These are phyloP conservation scores for Helicocarpus griseus DNA, from an alignment of 2,329 filamentous ascomycete species.

Conservation along the genomic window DNA sequence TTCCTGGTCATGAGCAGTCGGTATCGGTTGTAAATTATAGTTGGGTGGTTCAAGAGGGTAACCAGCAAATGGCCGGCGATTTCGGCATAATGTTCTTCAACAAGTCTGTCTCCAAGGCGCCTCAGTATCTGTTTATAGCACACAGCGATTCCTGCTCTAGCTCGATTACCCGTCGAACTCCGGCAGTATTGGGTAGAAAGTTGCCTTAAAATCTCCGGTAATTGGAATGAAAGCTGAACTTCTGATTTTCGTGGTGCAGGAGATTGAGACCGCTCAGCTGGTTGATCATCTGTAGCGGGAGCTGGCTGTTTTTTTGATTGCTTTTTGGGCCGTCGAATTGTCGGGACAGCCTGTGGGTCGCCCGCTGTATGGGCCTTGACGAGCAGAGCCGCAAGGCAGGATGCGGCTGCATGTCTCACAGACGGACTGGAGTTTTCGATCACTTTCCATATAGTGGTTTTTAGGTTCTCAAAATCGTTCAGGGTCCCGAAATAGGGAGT, in stretches of 20 bases:
- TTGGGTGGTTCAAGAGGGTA: conserved; percentile 67
- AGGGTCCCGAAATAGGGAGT: conserved; percentile 81
- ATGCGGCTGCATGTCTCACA: conserved; percentile 77
- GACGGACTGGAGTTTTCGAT: conserved; percentile 67
- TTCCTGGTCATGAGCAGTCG: conserved; percentile 74
- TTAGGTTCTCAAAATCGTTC: conserved; percentile 81
- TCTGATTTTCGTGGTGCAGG: conserved; percentile 46
- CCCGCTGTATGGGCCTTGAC: conserved; percentile 68
- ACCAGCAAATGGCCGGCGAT: conserved; percentile 73
- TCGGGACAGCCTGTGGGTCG: conserved; percentile 44
- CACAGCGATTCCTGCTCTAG: conserved; percentile 71
- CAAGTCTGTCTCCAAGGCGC: conserved; percentile 67
- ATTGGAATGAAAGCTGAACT: conserved; percentile 59
- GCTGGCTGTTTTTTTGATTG: conserved; percentile 53
- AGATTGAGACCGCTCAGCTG: conserved; percentile 60
- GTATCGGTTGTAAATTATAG: conserved; percentile 75
- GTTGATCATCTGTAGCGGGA: conserved; percentile 64
- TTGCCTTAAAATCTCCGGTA: conserved; percentile 68
- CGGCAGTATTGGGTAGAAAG: conserved; percentile 73
- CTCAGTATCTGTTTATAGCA: conserved; percentile 78
- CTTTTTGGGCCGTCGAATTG: conserved; percentile 62
- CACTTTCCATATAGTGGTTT: conserved; percentile 71
- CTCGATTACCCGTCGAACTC: conserved; percentile 66
- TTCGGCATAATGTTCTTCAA: conserved; percentile 71
- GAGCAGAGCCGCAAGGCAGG: conserved; percentile 72